phyloP scores from a whole-genome alignment of 768 basidiomycete species.

The Rhodotorula sphaerocarpa region DNA sequence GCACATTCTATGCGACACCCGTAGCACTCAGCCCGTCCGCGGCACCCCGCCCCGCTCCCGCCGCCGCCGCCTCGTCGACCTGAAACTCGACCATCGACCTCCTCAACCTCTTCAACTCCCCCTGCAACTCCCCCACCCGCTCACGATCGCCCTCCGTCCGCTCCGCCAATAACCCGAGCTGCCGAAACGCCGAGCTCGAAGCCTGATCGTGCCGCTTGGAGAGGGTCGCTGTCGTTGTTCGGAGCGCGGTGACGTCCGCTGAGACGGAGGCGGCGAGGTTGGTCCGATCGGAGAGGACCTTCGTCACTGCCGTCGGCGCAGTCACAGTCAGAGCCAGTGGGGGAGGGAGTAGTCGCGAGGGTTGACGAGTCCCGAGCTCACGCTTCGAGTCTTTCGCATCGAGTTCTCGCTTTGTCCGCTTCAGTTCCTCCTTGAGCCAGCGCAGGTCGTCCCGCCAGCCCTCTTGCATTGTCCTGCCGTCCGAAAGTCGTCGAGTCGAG shows the following conservation, averaged over 20 bases:
- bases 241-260: conserved; percentile 1
- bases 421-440: conserved; percentile 64
- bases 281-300: neutral
- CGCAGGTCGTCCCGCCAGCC: conserved; percentile 69
- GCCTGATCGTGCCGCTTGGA: neutral
- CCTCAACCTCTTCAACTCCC: conserved; percentile 12
- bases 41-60: no score
- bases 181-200: neutral
- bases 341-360: neutral
- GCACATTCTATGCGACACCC: neutral
- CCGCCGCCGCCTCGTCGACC: neutral
- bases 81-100: conserved; percentile 8
- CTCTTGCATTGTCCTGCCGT: conserved; percentile 54
- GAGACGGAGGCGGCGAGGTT: neutral
- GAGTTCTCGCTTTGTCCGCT: conserved; percentile 61
- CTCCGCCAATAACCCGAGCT: neutral
- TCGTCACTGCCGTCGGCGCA: conserved; percentile 6
- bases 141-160: neutral
- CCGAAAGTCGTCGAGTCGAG: no score
- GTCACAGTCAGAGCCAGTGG: no score
- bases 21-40: no score
- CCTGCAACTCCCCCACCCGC: neutral
- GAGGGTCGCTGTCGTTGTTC: neutral
- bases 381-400: conserved; percentile 56
- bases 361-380: no score